Base-by-base conservation (phyloP, 192 early-diverging fungal genomes). In the Phycomyces nitens region DNA sequence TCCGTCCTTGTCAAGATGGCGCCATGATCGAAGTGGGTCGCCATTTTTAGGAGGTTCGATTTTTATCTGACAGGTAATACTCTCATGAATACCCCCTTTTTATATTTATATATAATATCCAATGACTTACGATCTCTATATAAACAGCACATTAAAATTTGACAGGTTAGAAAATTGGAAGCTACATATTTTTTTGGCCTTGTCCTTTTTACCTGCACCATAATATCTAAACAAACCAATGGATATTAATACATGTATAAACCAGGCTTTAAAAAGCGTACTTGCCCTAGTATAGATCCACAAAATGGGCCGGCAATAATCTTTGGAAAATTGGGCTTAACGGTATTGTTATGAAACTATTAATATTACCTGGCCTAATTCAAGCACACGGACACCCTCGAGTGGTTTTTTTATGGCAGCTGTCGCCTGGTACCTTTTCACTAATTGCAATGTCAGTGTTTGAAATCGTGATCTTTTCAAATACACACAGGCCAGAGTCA, bases 261-360 rank as follows among this genome's bases (percentile, higher is more conserved):
- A n/a, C n/a, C n/a, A n/a, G n/a, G n/a, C n/a, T n/a, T n/a, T 54
- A 15, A 21, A 20, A 43, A 3, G 15, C 18, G 22, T 0, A 26
- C 12, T 68, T 72, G 75, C 73, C 77, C 79, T 1, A 81, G 57
- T 34, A 81, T 79, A n/a, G 73, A 73, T 34, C 70, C 80, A 58
- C 77, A 78, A 57, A 80, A 81, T 9, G 80, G 80, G 4, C 80
- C 80, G 40, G 80, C 80, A 52, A 81, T 70, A 21, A 81, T 50
- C 74, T 80, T 54, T 24, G 29, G 6, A 10, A 27, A 11, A 5
- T 43, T 18, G 14, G 12, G 15, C 11, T 49, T 12, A 55, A 43
- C 16, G 8, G 24, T 7, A 23, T 40, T 52, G 20, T 34, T 34
- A 34, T 64, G 22, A 62, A 27, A 58, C n/a, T 47, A 24, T 53